These are phyloP conservation scores for Terfezia boudieri DNA, from an alignment of 495 filamentous ascomycete species.

Conservation along the genomic window DNA sequence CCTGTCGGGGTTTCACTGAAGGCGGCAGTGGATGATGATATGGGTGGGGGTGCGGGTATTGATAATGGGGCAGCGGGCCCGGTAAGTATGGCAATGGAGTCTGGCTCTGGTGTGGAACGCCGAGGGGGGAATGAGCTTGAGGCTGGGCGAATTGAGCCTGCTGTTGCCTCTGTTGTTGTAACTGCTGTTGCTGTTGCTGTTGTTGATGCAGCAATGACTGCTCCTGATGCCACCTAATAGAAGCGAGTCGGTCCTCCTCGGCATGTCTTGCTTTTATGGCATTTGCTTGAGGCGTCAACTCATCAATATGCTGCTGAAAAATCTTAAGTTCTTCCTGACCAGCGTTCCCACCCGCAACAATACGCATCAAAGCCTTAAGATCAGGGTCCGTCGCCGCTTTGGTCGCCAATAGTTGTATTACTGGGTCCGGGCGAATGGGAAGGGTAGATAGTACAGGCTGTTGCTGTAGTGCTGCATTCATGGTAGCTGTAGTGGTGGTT, in stretches of 20 bases:
- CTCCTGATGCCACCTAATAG: background rate
- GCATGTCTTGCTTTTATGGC: background rate
- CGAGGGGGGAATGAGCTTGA: slow-evolving; percentile 1
- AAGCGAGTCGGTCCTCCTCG: background rate
- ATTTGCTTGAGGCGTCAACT: slow-evolving; percentile 31
- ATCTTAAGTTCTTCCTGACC: slow-evolving; percentile 53
- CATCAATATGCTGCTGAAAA: slow-evolving; percentile 85
- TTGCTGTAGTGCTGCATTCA: slow-evolving; percentile 5
- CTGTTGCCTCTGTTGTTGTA: slow-evolving; percentile 4
- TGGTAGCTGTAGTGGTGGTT: slow-evolving; percentile 9
- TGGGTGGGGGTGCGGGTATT: background rate
- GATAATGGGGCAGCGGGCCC: background rate
- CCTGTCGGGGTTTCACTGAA: slow-evolving; percentile 1
- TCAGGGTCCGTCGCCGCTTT: slow-evolving; percentile 65
- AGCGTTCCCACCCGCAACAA: slow-evolving; percentile 75
- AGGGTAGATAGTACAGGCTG: slow-evolving; percentile 14
- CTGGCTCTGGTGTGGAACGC: background rate
- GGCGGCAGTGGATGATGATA: slow-evolving; percentile 1
- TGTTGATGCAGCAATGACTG: slow-evolving; percentile 5
- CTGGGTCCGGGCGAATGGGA: slow-evolving; percentile 50
- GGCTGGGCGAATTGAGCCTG: slow-evolving; percentile 5
- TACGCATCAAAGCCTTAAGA: slow-evolving; percentile 88
- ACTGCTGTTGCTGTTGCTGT: slow-evolving; percentile 4
- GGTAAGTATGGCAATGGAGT: background rate
- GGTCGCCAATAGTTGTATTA: slow-evolving; percentile 83